A percentile compares a stretch with the other conserved stretches of the same genome.
Evolutionary conservation across 1,139 yeast genomes (phyloP).

Genomic region (Torulaspora globosa): DNA sequence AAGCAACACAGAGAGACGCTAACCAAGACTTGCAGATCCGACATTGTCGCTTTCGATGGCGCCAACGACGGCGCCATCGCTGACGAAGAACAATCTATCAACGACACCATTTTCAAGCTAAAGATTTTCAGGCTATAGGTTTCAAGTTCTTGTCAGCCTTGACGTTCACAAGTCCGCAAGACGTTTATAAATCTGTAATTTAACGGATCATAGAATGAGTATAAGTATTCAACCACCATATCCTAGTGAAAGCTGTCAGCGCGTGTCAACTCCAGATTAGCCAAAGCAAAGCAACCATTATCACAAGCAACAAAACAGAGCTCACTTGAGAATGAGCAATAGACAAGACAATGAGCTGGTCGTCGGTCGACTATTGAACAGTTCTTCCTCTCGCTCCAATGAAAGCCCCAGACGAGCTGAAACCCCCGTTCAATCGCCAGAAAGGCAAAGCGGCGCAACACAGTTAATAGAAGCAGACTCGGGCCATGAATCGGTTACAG

Average conservation of each 20-base stretch:
- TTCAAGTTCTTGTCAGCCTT: not conserved
- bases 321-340: not conserved
- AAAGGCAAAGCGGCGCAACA: not conserved
- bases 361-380: too few relatives aligned
- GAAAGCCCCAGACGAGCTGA: not conserved
- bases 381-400: not conserved
- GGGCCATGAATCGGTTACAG: constrained; percentile 8
- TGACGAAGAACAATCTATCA: constrained; percentile 87
- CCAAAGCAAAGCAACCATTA: not conserved
- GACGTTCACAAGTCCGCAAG: constrained; percentile 3
- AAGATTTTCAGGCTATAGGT: constrained; percentile 57
- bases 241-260: not conserved
- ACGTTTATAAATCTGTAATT: constrained; percentile 5
- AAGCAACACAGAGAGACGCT: constrained; percentile 62
- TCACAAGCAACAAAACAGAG: not conserved
- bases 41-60: constrained; percentile 38
- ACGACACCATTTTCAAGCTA: constrained; percentile 76
- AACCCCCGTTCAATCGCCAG: not conserved
- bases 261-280: not conserved
- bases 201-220: not conserved
- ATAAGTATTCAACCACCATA: not conserved
- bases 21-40: constrained; percentile 67
- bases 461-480: not conserved
- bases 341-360: not conserved
- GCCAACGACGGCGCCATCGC: constrained; percentile 52